These are phyloP conservation scores for Pleurostoma richardsiae DNA, from an alignment of 2,329 filamentous ascomycete species.

Conservation along the genomic window DNA sequence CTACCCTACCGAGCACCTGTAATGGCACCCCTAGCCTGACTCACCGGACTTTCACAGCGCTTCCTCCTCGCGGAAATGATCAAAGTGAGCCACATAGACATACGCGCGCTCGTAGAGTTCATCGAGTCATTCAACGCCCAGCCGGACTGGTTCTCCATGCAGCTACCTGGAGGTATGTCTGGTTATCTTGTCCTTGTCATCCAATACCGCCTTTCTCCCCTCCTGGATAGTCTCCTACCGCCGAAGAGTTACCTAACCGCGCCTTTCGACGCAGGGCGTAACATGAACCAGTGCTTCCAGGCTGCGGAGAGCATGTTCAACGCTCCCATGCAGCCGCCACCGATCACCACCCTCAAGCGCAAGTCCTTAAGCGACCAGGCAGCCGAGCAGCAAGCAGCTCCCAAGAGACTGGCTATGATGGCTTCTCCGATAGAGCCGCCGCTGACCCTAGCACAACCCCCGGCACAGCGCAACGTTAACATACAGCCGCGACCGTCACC, in stretches of 20 bases:
- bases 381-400: constrained; percentile 14
- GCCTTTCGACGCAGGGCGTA: constrained; percentile 21
- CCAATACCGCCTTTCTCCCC: too few relatives aligned
- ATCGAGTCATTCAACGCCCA: constrained; percentile 27
- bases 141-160: constrained; percentile 28
- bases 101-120: constrained; percentile 40
- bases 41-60: constrained; percentile 31
- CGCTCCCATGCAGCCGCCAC: constrained; percentile 16
- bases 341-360: constrained; percentile 21
- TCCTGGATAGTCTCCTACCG: neutral
- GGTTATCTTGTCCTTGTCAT: neutral
- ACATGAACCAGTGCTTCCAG: constrained; percentile 24
- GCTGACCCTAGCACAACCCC: constrained; percentile 3
- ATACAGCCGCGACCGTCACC: constrained; percentile 24
- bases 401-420: constrained; percentile 22
- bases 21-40: neutral
- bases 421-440: constrained; percentile 8
- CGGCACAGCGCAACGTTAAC: constrained; percentile 8
- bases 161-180: constrained; percentile 25
- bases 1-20: too few relatives aligned
- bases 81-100: constrained; percentile 47
- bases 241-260: neutral
- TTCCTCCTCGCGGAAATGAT: constrained; percentile 55
- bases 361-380: constrained; percentile 20
- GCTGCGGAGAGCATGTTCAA: constrained; percentile 23